A percentile compares a stretch with the other conserved stretches of the same genome.
phyloP scores from a whole-genome alignment of 2,329 filamentous ascomycete species.

The Fonsecaea multimorphosa region DNA sequence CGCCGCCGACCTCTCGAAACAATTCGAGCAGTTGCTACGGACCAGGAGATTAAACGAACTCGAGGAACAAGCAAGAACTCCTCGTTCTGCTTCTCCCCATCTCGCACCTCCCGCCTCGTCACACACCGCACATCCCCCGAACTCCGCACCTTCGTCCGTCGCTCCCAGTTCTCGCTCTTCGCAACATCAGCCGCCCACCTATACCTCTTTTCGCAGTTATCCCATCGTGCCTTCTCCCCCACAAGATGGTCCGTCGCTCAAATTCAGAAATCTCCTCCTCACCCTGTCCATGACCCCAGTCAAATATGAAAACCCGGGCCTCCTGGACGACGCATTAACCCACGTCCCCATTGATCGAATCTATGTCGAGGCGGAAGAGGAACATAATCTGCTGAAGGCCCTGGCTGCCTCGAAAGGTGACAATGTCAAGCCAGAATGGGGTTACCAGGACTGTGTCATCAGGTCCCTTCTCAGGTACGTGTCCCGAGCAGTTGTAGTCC shows the following conservation, averaged over 20 bases:
- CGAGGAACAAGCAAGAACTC: conserved; percentile 65
- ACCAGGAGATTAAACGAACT: conserved; percentile 87
- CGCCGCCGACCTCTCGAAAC: conserved; percentile 78
- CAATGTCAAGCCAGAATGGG: conserved; percentile 84
- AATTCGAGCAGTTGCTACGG: conserved; percentile 85
- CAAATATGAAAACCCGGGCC: conserved; percentile 94
- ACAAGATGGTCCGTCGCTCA: conserved; percentile 71
- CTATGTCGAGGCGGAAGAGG: conserved; percentile 92
- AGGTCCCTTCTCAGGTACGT: conserved; percentile 80
- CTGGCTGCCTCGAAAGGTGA: conserved; percentile 86
- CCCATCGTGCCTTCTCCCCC: conserved; percentile 78
- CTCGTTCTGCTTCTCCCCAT: conserved; percentile 47
- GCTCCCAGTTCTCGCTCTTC: conserved; percentile 45
- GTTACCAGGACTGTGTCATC: conserved; percentile 96
- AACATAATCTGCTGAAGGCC: conserved; percentile 83
- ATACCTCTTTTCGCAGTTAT: conserved; percentile 67
- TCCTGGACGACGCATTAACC: conserved; percentile 88
- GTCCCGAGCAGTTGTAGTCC: conserved; percentile 9
- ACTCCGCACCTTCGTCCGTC: conserved; percentile 39
- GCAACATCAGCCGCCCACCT: conserved; percentile 58
- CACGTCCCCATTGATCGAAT: conserved; percentile 87
- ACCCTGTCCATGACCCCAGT: conserved; percentile 86
- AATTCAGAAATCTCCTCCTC: conserved; percentile 81
- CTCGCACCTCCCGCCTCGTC: conserved; percentile 33
- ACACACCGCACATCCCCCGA: conserved; percentile 35